Base-by-base conservation (phyloP, 2,329 filamentous ascomycete species). In the Trichoderma simmonsii region DNA sequence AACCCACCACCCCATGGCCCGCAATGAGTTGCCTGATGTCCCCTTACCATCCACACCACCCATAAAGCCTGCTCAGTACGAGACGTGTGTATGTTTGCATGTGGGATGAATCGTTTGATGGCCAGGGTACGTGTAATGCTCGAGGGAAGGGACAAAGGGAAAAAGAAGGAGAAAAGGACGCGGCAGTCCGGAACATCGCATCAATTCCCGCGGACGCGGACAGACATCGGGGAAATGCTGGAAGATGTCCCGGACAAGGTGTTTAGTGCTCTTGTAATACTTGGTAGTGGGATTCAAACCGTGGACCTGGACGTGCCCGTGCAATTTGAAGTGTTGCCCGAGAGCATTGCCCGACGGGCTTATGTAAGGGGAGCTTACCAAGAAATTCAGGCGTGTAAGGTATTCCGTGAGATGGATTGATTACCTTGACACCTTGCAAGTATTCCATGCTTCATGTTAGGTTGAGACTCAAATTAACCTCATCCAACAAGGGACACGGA, bases 401-500 rank as follows among this genome's bases (percentile, higher is more conserved):
- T 36, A 36, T 39, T 18, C 15, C 36, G 36, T 43, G 15, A 43
- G 39, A 43, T 43, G 39, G 39, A 43, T 36, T 43, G 32, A 39
- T 15, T 26, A 56, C 54, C 6, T 43, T 24, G 21, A 59, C 6
- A 4, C 51, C 64, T 26, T 21, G 21, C 48, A 57, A 26, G 14
- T 43, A 7, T 34, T n/a, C 18, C 65, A 21, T 54, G 63, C 48
- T 54, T 18, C 62, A 18, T 63, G 14, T 7, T 24, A 14, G 11
- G n/a, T 43, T 26, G 21, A 39, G 21, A 26, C 62, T 65, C 30
- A 65, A 36, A 65, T 65, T 65, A 65, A 65, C 62, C 62, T 65
- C 62, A 21, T 14, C 39, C 43, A 26, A 65, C 39, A 65, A 65
- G 62, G 62, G 39, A 32, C 39, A 43, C 15, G 11, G 15, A 15